Percentiles rank a stretch among this genome's conserved stretches.
These are phyloP conservation scores for Pleurotus ostreatus DNA, from an alignment of 768 basidiomycete genomes.

Conservation along the genomic window DNA sequence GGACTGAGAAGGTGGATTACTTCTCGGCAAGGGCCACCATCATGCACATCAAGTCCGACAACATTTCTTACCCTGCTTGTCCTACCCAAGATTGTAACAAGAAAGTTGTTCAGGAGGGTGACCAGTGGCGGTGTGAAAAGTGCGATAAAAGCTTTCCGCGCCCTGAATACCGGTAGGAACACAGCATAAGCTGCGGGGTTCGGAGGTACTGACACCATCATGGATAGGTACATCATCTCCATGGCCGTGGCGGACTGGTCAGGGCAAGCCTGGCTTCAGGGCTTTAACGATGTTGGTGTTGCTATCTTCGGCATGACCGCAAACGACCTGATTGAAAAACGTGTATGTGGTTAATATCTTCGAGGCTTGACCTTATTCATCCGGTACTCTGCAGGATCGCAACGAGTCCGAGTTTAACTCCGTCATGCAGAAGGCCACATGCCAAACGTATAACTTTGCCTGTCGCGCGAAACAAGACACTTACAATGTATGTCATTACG, in stretches of 20 bases:
- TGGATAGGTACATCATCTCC: conserved; percentile 68
- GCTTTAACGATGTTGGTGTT: conserved; percentile 90
- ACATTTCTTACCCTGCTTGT: conserved; percentile 87
- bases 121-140: conserved; percentile 90
- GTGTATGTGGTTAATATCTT: conserved; percentile 35
- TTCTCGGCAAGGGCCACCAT: conserved; percentile 82
- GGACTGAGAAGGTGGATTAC: conserved; percentile 74
- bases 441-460: conserved; percentile 74
- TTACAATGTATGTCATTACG: conserved; percentile 58
- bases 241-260: conserved; percentile 90
- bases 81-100: conserved; percentile 78
- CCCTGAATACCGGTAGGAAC: conserved; percentile 77
- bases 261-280: conserved; percentile 87
- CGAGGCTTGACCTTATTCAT: neutral
- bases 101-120: conserved; percentile 72
- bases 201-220: conserved; percentile 7
- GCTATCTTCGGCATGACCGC: conserved; percentile 75
- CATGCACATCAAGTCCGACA: conserved; percentile 82
- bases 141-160: conserved; percentile 67
- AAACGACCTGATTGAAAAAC: conserved; percentile 72
- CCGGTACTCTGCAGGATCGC: conserved; percentile 39
- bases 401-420: conserved; percentile 56
- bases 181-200: neutral
- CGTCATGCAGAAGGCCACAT: conserved; percentile 60
- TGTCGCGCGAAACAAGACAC: conserved; percentile 87